phyloP scores from a whole-genome alignment of 2,329 filamentous ascomycete species.

The Amauroascus verrucosus region DNA sequence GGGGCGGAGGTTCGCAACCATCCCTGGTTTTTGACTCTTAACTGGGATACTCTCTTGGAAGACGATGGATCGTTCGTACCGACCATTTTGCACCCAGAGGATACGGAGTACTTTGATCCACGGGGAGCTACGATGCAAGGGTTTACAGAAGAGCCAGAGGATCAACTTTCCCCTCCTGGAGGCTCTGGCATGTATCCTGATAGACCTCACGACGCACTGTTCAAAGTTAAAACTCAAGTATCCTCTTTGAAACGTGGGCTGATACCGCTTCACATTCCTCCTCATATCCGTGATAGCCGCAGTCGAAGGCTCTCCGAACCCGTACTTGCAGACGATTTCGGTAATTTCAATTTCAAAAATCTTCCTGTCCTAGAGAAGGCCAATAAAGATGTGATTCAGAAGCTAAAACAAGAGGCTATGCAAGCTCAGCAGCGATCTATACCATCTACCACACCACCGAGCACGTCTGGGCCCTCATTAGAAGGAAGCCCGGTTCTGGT shows the following conservation, averaged over 20 bases:
- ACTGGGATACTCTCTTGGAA: constrained; percentile 84
- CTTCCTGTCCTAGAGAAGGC: constrained; percentile 91
- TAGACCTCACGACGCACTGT: constrained; percentile 87
- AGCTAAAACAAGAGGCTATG: constrained; percentile 82
- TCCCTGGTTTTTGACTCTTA: constrained; percentile 75
- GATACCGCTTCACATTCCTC: constrained; percentile 92
- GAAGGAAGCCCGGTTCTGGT: constrained; percentile 79
- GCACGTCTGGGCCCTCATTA: constrained; percentile 52
- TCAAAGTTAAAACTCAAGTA: constrained; percentile 75
- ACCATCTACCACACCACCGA: constrained; percentile 25
- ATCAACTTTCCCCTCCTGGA: constrained; percentile 65
- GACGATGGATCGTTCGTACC: constrained; percentile 95
- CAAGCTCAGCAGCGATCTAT: constrained; percentile 51
- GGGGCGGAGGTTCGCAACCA: constrained; percentile 86
- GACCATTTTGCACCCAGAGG: constrained; percentile 82
- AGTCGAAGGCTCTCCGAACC: constrained; percentile 85
- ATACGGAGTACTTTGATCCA: constrained; percentile 95
- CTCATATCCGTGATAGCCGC: constrained; percentile 85
- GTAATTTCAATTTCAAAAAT: constrained; percentile 94
- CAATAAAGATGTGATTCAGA: constrained; percentile 97
- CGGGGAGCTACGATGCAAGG: constrained; percentile 84
- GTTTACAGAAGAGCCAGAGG: constrained; percentile 89
- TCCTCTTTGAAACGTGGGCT: constrained; percentile 80
- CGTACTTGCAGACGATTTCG: constrained; percentile 81
- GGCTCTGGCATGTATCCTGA: constrained; percentile 69